These are phyloP conservation scores for Fusarium chuoi DNA, from an alignment of 2,329 filamentous ascomycete genomes.

Conservation along the genomic window DNA sequence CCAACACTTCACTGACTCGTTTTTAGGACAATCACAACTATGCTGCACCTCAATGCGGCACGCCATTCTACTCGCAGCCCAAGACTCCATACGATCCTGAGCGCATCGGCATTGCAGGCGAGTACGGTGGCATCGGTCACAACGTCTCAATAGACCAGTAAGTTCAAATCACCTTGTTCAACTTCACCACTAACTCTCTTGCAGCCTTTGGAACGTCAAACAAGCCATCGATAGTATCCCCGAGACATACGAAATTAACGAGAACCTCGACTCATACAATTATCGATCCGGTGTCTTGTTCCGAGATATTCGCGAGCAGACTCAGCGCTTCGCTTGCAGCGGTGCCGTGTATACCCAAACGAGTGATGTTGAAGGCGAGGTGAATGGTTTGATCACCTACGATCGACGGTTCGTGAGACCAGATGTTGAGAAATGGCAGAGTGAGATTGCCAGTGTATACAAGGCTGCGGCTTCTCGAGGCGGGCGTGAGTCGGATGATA, in stretches of 20 bases:
- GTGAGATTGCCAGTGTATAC: conserved; percentile 69
- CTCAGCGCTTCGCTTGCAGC: conserved; percentile 70
- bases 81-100: conserved; percentile 66
- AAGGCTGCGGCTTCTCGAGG: conserved; percentile 57
- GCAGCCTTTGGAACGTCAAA: conserved; percentile 72
- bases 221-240: conserved; percentile 69
- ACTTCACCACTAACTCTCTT: neutral
- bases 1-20: neutral
- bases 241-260: conserved; percentile 74
- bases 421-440: conserved; percentile 67
- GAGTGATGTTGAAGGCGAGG: conserved; percentile 78
- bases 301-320: conserved; percentile 69
- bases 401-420: conserved; percentile 70
- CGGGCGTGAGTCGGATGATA: neutral
- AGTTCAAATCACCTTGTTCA: accelerated
- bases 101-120: conserved; percentile 75
- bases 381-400: conserved; percentile 77
- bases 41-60: conserved; percentile 75
- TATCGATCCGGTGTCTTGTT: conserved; percentile 71
- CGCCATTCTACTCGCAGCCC: conserved; percentile 71
- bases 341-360: conserved; percentile 79
- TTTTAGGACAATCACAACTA: conserved; percentile 74
- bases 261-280: conserved; percentile 70
- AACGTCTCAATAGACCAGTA: conserved; percentile 66
- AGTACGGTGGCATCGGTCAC: conserved; percentile 76